Evolutionary conservation across 345 rosid genomes (phyloP), one percentile per base, ranked within the genome.

Genomic region (Citrus cavaleriei): DNA sequence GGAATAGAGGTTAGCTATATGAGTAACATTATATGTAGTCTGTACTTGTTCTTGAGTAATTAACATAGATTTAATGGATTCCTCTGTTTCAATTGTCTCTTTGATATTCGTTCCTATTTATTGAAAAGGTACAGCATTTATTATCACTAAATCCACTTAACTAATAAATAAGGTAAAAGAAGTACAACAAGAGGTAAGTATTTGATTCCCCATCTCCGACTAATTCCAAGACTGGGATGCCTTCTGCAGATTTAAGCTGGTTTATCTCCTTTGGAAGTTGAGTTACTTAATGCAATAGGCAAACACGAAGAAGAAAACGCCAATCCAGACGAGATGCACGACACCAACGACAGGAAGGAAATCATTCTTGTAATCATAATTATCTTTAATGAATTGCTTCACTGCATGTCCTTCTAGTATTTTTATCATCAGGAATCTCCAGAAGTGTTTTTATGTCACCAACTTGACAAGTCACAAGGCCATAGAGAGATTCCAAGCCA

Each of bases 401-500:
- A 91, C 37, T 25, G n/a, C n/a, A n/a, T n/a, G 81, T 55, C 68
- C 42, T 51, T 0, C 63, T 70, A 6, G 74, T 2, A 7, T 2
- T 77, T 70, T 54, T 18, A 0, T 6, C 58, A 5, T 94, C 97
- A 16, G 86, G 86, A n/a, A 94, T 72, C 7, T 77, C 79, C 24
- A 93, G 67, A 3, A 6, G 12, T 34, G 77, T 1, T 4, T 82
- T 77, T 5, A 40, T 80, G 81, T 95, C 91, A 65, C 97, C 97
- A 28, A 91, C 85, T 81, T 93, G 97, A 74, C 92, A 85, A 19
- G 96, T 84, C 61, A 93, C 81, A n/a, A 95, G 85, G 3, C 95
- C 97, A 21, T 93, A 88, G n/a, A 88, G 21, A 93, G 40, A 73
- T 95, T 91, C 98, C 97, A 94, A 6, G 97, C 86, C 75, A 88